Conservation (phyloP, 495 filamentous ascomycete species). For the Penicillium robsamsonii region DNA sequence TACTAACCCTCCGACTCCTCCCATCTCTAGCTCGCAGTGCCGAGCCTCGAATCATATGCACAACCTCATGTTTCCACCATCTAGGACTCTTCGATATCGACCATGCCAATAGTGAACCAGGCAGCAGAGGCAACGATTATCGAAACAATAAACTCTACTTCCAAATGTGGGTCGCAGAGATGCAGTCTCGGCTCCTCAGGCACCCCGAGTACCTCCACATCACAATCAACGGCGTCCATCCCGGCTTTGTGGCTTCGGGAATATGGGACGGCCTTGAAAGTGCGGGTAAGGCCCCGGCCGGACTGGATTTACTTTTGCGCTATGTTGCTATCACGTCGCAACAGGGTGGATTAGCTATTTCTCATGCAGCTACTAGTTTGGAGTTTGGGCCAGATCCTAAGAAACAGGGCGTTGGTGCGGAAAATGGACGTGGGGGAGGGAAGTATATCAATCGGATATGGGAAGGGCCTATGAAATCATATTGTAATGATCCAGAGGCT, state of each 20-base stretch:
- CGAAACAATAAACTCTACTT: constrained; percentile 27
- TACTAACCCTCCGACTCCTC: constrained; percentile 24
- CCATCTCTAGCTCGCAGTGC: constrained; percentile 19
- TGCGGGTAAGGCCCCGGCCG: neutral
- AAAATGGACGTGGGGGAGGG: constrained; percentile 20
- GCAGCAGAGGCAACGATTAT: constrained; percentile 14
- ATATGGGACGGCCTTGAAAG: constrained; percentile 16
- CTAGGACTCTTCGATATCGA: constrained; percentile 17
- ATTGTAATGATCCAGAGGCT: constrained; percentile 13
- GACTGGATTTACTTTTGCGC: neutral
- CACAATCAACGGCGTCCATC: constrained; percentile 27
- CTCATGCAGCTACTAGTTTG: constrained; percentile 21
- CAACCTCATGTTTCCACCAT: constrained; percentile 26
- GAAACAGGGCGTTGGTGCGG: constrained; percentile 15
- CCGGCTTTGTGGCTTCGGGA: constrained; percentile 23
- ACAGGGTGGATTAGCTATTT: constrained; percentile 27
- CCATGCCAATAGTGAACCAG: constrained; percentile 9
- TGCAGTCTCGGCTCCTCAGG: constrained; percentile 21
- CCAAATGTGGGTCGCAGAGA: constrained; percentile 27
- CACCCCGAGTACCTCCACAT: constrained; percentile 23
- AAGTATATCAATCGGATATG: constrained; percentile 32
- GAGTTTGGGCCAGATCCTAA: constrained; percentile 23
- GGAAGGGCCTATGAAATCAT: constrained; percentile 14
- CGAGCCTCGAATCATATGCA: constrained; percentile 27
- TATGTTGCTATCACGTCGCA: constrained; percentile 19